Percentiles rank a stretch among this genome's conserved stretches.
These are phyloP conservation scores for Neurospora intermedia DNA, from an alignment of 495 filamentous ascomycete genomes.

Conservation along the genomic window DNA sequence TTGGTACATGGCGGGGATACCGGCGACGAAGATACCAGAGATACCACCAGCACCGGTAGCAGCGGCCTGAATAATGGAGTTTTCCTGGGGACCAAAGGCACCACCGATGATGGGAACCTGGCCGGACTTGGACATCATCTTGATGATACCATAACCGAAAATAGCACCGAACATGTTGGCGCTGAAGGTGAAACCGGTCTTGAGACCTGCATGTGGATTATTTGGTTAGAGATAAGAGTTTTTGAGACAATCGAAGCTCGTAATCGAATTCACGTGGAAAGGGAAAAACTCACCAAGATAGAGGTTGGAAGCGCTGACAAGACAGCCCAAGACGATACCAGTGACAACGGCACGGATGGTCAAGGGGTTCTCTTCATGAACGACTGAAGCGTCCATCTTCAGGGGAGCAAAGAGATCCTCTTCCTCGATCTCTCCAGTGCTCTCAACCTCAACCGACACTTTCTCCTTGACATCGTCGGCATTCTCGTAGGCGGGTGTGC, in stretches of 20 bases:
- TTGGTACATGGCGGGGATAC: slow-evolving; percentile 53
- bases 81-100: slow-evolving; percentile 54
- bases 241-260: background rate
- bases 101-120: slow-evolving; percentile 50
- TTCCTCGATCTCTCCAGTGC: slow-evolving; percentile 18
- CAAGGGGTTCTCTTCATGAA: slow-evolving; percentile 38
- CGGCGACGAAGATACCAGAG: slow-evolving; percentile 53
- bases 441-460: slow-evolving; percentile 7
- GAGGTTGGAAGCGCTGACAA: slow-evolving; percentile 55
- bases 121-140: slow-evolving; percentile 33
- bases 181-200: slow-evolving; percentile 55
- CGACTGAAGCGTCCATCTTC: slow-evolving; percentile 30
- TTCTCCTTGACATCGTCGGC: slow-evolving; percentile 14
- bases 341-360: slow-evolving; percentile 47
- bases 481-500: slow-evolving; percentile 13
- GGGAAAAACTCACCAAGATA: slow-evolving; percentile 41
- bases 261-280: background rate
- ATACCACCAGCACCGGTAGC: slow-evolving; percentile 54
- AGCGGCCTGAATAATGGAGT: slow-evolving; percentile 54
- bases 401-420: slow-evolving; percentile 38
- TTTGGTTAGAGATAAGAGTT: slow-evolving; percentile 18
- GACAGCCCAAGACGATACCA: slow-evolving; percentile 46
- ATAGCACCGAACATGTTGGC: slow-evolving; percentile 52
- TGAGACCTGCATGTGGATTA: slow-evolving; percentile 32
- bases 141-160: slow-evolving; percentile 56